phyloP scores from a whole-genome alignment of 2,329 filamentous ascomycete species.

The Rutstroemia sp. region DNA sequence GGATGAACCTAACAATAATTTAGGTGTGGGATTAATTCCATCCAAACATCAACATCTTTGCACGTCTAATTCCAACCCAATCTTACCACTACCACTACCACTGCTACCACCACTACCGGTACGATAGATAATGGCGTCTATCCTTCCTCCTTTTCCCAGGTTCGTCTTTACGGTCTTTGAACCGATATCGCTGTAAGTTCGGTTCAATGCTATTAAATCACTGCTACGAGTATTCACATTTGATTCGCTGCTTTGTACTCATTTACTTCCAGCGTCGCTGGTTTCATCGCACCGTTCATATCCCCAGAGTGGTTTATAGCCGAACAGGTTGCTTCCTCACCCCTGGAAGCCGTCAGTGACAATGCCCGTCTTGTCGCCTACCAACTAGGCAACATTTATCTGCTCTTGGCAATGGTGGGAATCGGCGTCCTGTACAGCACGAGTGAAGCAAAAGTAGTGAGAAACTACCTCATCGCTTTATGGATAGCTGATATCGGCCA shows the following conservation, averaged over 20 bases:
- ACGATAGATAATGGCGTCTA: slow-evolving; percentile 45
- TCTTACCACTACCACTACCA: neutral
- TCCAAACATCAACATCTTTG: neutral
- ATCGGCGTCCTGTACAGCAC: slow-evolving; percentile 57
- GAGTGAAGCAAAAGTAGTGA: slow-evolving; percentile 56
- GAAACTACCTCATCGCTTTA: slow-evolving; percentile 58
- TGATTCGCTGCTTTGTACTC: neutral
- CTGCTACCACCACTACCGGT: too few species aligned
- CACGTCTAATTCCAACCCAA: neutral
- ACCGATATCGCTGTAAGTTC: slow-evolving; percentile 15
- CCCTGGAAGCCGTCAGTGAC: slow-evolving; percentile 28
- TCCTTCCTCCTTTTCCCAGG: slow-evolving; percentile 56
- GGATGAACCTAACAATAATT: neutral
- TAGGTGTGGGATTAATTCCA: neutral
- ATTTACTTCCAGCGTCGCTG: slow-evolving; percentile 35
- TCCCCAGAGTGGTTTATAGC: slow-evolving; percentile 55
- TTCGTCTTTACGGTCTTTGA: slow-evolving; percentile 56
- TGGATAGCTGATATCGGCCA: slow-evolving; percentile 62
- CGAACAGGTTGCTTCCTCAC: slow-evolving; percentile 46
- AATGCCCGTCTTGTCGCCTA: slow-evolving; percentile 29
- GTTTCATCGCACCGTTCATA: slow-evolving; percentile 48
- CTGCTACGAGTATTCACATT: neutral
- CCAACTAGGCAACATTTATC: slow-evolving; percentile 58
- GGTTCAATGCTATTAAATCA: too few species aligned
- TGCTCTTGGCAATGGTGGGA: slow-evolving; percentile 57